Evolutionary conservation across 768 basidiomycete species (phyloP), one percentile per base, ranked within the genome.

Genomic region (Chlorophyllum brunneum): DNA sequence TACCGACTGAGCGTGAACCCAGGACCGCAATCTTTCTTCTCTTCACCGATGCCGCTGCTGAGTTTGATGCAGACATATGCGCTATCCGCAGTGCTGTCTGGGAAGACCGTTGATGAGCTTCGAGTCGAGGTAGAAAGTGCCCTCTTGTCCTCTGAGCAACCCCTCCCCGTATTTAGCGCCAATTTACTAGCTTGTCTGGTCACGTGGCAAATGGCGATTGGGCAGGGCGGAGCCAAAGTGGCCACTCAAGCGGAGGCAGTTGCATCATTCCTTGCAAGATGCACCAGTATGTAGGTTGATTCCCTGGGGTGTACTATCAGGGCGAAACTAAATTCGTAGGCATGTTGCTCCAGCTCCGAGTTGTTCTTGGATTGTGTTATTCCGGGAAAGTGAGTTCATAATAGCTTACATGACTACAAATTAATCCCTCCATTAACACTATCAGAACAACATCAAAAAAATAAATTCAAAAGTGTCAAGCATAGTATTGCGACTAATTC

Each of bases 1-100:
- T 59, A 93, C 92, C 92, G 67, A 95, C 92, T 61, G 88, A 89
- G 62, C 92, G 86, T 53, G 91, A 87, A 57, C 92, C 92, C 38
- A 95, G 77, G 47, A 93, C 87, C 38, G 89, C 92, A 57, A 95
- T 92, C 76, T 90, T 94, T 65, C 91, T 78, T 74, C 88, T 88
- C 75, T 81, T 88, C 68, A 89, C 69, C 31, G 69, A 5, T 29
- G 51, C n/a, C 15, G 43, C 22, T 8, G 51, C 26, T n/a, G 51
- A 45, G 13, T 38, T 46, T 16, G 51, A 7, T 22, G 51, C 11
- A 24, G 43, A 46, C 51, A 53, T 53, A 15, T 48, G 26, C 13
- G 41, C 7, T 29, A 10, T 43, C 7, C 16, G 24, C 22, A 13
- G 41, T 10, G 24, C 2, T 24, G 16, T 16, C 24, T 24, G 22